Percentiles rank a stretch among this genome's conserved stretches.
Conservation (phyloP, 805 yeast genomes). For the Ogataea nitratoaversa region DNA sequence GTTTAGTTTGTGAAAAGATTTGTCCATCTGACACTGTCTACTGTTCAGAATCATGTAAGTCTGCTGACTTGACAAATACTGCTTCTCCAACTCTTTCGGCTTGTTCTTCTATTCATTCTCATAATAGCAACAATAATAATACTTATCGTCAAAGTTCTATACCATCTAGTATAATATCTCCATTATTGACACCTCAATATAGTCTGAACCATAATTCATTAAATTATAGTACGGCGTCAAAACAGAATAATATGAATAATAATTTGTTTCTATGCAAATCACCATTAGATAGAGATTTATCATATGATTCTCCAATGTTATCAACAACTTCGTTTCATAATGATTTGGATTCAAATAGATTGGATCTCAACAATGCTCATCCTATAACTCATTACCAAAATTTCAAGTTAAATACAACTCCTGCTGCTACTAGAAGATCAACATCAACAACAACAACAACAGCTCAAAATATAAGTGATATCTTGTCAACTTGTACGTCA, state of each 20-base stretch:
- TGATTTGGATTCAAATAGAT: conserved; percentile 29
- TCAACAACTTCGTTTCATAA: conserved; percentile 12
- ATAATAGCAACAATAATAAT: conserved; percentile 3
- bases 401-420: background rate
- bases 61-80: conserved; percentile 21
- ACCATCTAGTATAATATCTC: conserved; percentile 25
- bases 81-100: conserved; percentile 23
- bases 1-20: conserved; percentile 33
- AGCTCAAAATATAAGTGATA: conserved; percentile 26
- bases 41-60: conserved; percentile 30
- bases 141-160: conserved; percentile 5
- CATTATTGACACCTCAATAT: conserved; percentile 28
- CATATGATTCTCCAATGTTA: conserved; percentile 31
- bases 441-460: conserved; percentile 3
- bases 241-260: background rate
- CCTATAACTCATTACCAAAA: background rate
- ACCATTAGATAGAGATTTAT: conserved; percentile 22
- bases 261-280: conserved; percentile 15
- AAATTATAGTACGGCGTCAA: background rate
- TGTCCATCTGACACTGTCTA: conserved; percentile 29
- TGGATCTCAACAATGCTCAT: conserved; percentile 24
- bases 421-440: background rate
- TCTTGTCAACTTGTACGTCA: conserved; percentile 27
- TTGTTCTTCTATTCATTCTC: conserved; percentile 17
- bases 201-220: background rate